phyloP scores from a whole-genome alignment of 73 alveolate genomes.

The Paramecium octaurelia region DNA sequence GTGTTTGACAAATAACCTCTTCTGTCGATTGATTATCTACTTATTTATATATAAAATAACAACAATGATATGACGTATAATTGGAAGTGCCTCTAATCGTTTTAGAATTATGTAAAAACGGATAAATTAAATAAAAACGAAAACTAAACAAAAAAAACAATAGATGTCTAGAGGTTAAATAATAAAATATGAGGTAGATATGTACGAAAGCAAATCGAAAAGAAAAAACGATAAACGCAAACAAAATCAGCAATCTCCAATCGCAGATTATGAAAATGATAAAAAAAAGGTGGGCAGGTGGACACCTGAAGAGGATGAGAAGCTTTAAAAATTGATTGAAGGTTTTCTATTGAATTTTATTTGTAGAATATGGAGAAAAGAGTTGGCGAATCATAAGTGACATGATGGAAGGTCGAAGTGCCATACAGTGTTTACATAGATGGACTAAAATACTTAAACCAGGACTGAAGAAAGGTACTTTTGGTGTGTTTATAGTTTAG shows the following conservation, averaged over 20 bases:
- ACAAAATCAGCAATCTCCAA: background rate
- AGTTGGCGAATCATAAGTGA: constrained; percentile 76
- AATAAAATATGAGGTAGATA: constrained; percentile 19
- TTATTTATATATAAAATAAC: background rate
- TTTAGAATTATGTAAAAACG: constrained; percentile 11
- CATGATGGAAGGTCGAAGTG: constrained; percentile 76
- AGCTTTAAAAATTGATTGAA: constrained; percentile 29
- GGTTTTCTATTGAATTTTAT: background rate
- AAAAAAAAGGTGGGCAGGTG: constrained; percentile 51
- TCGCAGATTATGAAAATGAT: constrained; percentile 22
- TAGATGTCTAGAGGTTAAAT: constrained; percentile 47
- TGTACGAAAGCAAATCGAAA: constrained; percentile 12
- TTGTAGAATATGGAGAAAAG: constrained; percentile 65
- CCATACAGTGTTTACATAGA: constrained; percentile 83
- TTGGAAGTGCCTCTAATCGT: constrained; percentile 20
- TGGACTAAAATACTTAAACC: constrained; percentile 87
- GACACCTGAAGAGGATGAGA: constrained; percentile 43
- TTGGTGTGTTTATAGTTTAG: background rate
- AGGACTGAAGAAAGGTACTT: constrained; percentile 81
- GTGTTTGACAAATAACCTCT: background rate
- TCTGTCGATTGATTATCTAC: background rate
- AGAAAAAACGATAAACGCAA: constrained; percentile 21
- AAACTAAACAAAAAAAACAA: background rate
- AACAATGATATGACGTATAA: background rate
- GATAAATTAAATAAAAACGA: constrained; percentile 26